Evolutionary conservation across 768 basidiomycete genomes (phyloP), one percentile per base, ranked within the genome.

Genomic region (Melanogaster broomeanus): DNA sequence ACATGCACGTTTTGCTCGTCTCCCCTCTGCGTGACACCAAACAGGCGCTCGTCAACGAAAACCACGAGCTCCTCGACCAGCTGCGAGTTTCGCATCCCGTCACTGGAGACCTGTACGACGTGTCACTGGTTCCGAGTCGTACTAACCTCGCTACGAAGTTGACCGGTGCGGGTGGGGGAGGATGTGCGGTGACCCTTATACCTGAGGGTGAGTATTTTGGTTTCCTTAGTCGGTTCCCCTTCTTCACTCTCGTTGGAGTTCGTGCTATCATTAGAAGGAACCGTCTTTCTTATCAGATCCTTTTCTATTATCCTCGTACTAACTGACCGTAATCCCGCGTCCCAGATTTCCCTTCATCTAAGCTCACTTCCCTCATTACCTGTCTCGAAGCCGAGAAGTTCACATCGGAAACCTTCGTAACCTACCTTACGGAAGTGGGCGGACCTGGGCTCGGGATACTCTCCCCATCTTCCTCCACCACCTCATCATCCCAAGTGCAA

Each of bases 161-260:
- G 50, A 99, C 97, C 7, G 97, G 97, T 37, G 96, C 97, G 8
- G 97, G 97, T 27, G 97, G 97, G 35, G 97, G 97, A 22, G 97
- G 97, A n/a, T 98, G 97, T 64, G 87, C 94, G 5, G 93, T 98
- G 27, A 96, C 95, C 12, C 81, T 98, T 31, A 79, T 99, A 45
- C 97, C 97, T 45, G 94, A 98, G 72, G 83, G 96, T 95, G 59
- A 58, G 86, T 72, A 7, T 2, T 24, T 30, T 33, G 41, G 21
- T 46, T 25, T 37, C 24, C 45, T 45, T 47, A 10, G 30, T 21
- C 48, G 11, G 38, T 18, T 37, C 19, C 19, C 25, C 3, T 21
- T 25, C 37, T 25, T 40, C 19, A 10, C 9, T 6, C 13, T 43
- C 3, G 21, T 27, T 22, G 12, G 33, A 11, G 5, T 4, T 12